Percentiles rank a stretch among this genome's conserved stretches.
These are phyloP conservation scores for Aureobasidium zeae DNA, from an alignment of 2,329 filamentous ascomycete genomes.

Conservation along the genomic window DNA sequence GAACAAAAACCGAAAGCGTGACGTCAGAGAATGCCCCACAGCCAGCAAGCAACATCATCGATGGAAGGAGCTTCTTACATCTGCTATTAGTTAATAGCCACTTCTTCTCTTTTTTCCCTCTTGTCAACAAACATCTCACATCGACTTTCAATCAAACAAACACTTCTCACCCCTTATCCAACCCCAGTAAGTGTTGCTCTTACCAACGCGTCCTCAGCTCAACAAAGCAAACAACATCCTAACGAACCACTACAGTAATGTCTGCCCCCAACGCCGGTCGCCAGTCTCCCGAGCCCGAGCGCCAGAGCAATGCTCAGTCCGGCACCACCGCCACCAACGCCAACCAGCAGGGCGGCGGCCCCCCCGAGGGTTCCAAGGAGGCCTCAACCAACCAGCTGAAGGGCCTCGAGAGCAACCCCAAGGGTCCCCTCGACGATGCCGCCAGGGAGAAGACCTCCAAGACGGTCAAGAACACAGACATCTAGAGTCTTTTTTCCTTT, in stretches of 20 bases:
- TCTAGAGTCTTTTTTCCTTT: neutral
- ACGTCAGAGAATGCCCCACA: slow-evolving; percentile 13
- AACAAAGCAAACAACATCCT: slow-evolving; percentile 6
- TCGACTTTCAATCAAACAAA: no score
- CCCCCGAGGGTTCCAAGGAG: slow-evolving; percentile 38
- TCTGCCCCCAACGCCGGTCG: slow-evolving; percentile 56
- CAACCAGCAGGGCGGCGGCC: slow-evolving; percentile 40
- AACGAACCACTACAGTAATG: slow-evolving; percentile 42
- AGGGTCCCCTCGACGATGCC: slow-evolving; percentile 52
- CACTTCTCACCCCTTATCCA: neutral
- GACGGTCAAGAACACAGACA: slow-evolving; percentile 21
- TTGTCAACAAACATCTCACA: slow-evolving; percentile 13
- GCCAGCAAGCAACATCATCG: slow-evolving; percentile 13
- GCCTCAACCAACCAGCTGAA: slow-evolving; percentile 43
- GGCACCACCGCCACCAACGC: slow-evolving; percentile 51
- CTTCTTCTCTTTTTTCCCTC: slow-evolving; percentile 10
- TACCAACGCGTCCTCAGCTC: neutral
- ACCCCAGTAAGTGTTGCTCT: neutral
- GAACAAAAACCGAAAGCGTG: slow-evolving; percentile 7
- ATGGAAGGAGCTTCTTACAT: slow-evolving; percentile 3
- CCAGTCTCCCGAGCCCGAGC: slow-evolving; percentile 67
- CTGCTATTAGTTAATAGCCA: neutral
- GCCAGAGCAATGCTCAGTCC: slow-evolving; percentile 55
- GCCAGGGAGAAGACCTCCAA: slow-evolving; percentile 55
- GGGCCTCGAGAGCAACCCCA: slow-evolving; percentile 57